These are phyloP conservation scores for Penicillium sp. DNA, from an alignment of 2,329 filamentous ascomycete species.

Conservation along the genomic window DNA sequence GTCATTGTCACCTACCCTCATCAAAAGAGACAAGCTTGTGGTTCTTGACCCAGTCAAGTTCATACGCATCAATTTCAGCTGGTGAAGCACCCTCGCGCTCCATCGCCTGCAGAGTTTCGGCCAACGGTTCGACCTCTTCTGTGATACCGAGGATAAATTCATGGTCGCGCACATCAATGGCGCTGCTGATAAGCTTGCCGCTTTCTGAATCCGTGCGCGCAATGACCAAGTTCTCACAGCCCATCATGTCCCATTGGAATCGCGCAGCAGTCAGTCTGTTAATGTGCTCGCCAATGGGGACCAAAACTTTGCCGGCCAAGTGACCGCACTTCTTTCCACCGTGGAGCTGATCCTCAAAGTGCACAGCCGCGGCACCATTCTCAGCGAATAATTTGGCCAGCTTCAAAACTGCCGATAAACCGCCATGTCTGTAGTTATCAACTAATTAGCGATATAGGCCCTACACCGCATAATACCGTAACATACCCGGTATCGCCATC, in stretches of 20 bases:
- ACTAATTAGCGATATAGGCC: conserved; percentile 2
- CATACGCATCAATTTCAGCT: conserved; percentile 79
- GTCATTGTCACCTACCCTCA: conserved; percentile 55
- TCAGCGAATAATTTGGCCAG: conserved; percentile 96
- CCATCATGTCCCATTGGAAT: conserved; percentile 99
- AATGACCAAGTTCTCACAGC: conserved; percentile 89
- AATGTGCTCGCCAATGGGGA: conserved; percentile 93
- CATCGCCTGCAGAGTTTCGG: conserved; percentile 88
- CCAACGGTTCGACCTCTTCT: conserved; percentile 74
- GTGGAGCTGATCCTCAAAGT: conserved; percentile 97
- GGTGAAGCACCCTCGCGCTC: conserved; percentile 76
- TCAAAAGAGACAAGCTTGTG: conserved; percentile 88
- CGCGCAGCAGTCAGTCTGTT: conserved; percentile 87
- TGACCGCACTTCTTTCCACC: conserved; percentile 99
- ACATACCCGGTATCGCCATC: conserved; percentile 83
- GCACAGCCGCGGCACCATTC: conserved; percentile 91
- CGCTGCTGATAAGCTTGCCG: conserved; percentile 83
- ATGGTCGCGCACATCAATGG: conserved; percentile 91
- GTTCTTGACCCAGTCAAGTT: conserved; percentile 83
- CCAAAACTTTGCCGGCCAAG: conserved; percentile 91
- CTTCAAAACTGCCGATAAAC: conserved; percentile 89
- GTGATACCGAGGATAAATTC: conserved; percentile 92
- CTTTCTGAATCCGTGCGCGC: conserved; percentile 95
- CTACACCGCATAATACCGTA: not conserved
- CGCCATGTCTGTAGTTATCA: conserved; percentile 67